phyloP scores from a whole-genome alignment of 352 stramenopile genomes.

The Globisporangium nodosum region DNA sequence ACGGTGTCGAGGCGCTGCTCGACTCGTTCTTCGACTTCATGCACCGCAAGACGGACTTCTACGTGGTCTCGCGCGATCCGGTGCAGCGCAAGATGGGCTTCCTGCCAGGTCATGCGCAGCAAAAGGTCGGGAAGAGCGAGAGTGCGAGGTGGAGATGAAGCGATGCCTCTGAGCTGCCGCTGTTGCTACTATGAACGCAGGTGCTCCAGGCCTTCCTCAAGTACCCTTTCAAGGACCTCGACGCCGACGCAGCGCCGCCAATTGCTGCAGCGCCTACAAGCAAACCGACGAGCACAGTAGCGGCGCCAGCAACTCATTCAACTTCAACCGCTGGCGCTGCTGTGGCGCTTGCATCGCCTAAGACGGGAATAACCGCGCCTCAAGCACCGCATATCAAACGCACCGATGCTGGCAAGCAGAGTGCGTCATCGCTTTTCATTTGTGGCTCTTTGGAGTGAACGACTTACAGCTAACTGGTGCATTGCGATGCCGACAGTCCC shows the following conservation, averaged over 20 bases:
- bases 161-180: background rate
- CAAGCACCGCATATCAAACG: slow-evolving; percentile 11
- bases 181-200: slow-evolving; percentile 7
- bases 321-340: background rate
- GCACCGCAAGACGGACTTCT: slow-evolving; percentile 98
- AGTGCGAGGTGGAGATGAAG: background rate
- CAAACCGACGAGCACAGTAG: background rate
- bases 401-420: slow-evolving; percentile 68
- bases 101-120: slow-evolving; percentile 45
- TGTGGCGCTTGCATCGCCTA: background rate
- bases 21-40: slow-evolving; percentile 97
- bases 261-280: background rate
- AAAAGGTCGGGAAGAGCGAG: slow-evolving; percentile 19
- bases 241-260: slow-evolving; percentile 13
- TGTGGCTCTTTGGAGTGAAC: background rate
- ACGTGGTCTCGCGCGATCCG: slow-evolving; percentile 66
- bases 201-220: slow-evolving; percentile 62
- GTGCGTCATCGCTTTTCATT: slow-evolving; percentile 15
- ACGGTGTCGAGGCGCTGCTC: slow-evolving; percentile 94
- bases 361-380: no score
- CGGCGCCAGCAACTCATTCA: no score
- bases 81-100: slow-evolving; percentile 53
- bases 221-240: slow-evolving; percentile 53
- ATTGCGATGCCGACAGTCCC: slow-evolving; percentile 41
- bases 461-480: background rate